These are phyloP conservation scores for Cordia subcordata DNA, from an alignment of 257 asterid species.

Conservation along the genomic window DNA sequence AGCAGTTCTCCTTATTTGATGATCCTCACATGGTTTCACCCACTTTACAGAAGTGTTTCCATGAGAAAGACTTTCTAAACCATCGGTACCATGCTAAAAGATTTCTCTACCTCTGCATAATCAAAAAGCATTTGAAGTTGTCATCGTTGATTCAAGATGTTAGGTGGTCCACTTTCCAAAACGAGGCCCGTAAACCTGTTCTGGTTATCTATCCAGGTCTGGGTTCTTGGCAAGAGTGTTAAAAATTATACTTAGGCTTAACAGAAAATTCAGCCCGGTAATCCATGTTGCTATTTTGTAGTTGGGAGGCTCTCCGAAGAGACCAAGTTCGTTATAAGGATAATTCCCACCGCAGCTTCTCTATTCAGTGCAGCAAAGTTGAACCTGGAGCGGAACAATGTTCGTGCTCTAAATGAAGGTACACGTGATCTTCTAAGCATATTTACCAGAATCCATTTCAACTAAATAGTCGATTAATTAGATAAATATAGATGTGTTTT, in stretches of 20 bases:
- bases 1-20: background rate
- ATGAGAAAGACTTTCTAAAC: constrained; percentile 87
- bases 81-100: constrained; percentile 93
- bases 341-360: constrained; percentile 81
- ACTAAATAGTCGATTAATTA: background rate
- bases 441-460: background rate
- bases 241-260: background rate
- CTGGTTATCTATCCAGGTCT: constrained; percentile 78
- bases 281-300: constrained; percentile 25
- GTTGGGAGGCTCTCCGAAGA: constrained; percentile 45
- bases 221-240: background rate
- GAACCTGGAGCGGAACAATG: constrained; percentile 62
- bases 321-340: constrained; percentile 52
- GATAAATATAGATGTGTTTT: too few relatives aligned
- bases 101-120: constrained; percentile 77
- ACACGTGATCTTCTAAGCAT: background rate
- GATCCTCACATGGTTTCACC: constrained; percentile 6
- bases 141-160: constrained; percentile 47
- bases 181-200: constrained; percentile 92
- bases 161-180: constrained; percentile 74
- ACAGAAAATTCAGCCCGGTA: background rate
- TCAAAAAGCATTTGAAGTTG: constrained; percentile 56
- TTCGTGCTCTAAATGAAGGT: constrained; percentile 73
- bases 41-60: constrained; percentile 79
- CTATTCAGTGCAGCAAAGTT: constrained; percentile 63